Percentiles rank a stretch among this genome's conserved stretches.
phyloP scores from a whole-genome alignment of 2,329 filamentous ascomycete genomes.

The Rugonectria rugulosa region DNA sequence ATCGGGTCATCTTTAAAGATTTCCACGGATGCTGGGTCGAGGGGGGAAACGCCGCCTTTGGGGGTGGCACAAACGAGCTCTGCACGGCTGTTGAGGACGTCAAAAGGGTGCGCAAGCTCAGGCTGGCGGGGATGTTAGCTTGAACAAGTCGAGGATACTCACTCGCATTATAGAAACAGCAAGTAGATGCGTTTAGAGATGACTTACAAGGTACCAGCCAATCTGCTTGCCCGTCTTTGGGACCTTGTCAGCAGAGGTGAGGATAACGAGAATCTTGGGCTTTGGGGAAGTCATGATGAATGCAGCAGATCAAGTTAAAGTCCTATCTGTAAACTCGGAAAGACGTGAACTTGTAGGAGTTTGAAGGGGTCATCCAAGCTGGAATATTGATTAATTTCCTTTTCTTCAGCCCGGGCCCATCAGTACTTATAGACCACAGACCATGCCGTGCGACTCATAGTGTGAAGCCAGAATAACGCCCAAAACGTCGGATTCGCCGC shows the following conservation, averaged over 20 bases:
- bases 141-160: too few relatives aligned
- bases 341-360: too few relatives aligned
- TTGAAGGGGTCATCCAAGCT: too few relatives aligned
- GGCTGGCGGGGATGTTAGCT: slow-evolving; percentile 44
- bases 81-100: slow-evolving; percentile 59
- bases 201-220: slow-evolving; percentile 71
- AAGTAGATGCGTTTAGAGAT: background rate
- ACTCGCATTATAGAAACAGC: too few relatives aligned
- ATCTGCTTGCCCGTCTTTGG: slow-evolving; percentile 58
- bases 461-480: too few relatives aligned
- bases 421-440: too few relatives aligned
- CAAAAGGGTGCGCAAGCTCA: slow-evolving; percentile 70
- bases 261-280: slow-evolving; percentile 71
- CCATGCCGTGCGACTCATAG: too few relatives aligned
- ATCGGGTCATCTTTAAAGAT: slow-evolving; percentile 59
- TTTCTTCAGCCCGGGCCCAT: too few relatives aligned
- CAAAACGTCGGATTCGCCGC: too few relatives aligned
- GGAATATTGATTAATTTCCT: too few relatives aligned
- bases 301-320: background rate
- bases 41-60: slow-evolving; percentile 65
- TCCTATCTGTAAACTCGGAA: too few relatives aligned
- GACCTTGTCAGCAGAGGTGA: slow-evolving; percentile 66
- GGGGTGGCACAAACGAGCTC: slow-evolving; percentile 66
- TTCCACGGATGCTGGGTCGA: slow-evolving; percentile 65
- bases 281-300: too few relatives aligned